Evolutionary conservation across 2,329 filamentous ascomycete genomes (phyloP).

Genomic region (Madurella mycetomatis): DNA sequence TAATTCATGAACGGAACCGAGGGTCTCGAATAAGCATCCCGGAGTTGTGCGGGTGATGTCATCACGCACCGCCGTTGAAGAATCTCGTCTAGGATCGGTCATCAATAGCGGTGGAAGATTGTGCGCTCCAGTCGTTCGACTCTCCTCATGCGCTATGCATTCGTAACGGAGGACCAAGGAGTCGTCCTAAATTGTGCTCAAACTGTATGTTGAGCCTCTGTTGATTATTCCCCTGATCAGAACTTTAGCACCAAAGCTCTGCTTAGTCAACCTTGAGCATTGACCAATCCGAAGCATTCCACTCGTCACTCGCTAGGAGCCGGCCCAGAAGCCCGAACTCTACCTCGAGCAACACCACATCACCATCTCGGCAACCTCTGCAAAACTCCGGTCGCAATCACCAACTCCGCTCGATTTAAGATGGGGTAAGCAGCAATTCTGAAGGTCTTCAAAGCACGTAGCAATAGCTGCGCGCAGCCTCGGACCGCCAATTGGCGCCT

Average conservation of each 20-base stretch:
- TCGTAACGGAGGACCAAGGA: too few species aligned
- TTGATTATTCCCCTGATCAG: too few species aligned
- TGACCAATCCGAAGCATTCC: slow-evolving; percentile 8
- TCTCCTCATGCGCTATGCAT: too few species aligned
- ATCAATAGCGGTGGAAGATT: too few species aligned
- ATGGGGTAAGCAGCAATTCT: slow-evolving; percentile 18
- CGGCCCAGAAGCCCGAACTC: background rate
- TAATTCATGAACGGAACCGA: background rate
- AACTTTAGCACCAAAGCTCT: background rate
- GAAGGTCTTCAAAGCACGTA: background rate
- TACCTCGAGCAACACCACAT: slow-evolving; percentile 5
- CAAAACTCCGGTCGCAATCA: slow-evolving; percentile 1
- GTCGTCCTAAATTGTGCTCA: too few species aligned
- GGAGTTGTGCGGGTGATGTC: too few species aligned
- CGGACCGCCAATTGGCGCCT: background rate
- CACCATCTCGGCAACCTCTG: slow-evolving; percentile 4
- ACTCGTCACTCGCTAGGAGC: slow-evolving; percentile 4
- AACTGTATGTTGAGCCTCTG: background rate
- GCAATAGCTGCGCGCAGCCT: too few species aligned
- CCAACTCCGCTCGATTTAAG: slow-evolving; percentile 12
- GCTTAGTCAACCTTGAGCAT: slow-evolving; percentile 10
- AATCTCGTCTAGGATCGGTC: background rate
- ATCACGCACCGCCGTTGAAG: background rate
- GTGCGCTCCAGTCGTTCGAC: too few species aligned
- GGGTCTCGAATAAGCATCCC: too few species aligned